A percentile compares a stretch with the other conserved stretches of the same genome.
These are phyloP conservation scores for Candida dajiaensis DNA, from an alignment of 805 yeast genomes.

Conservation along the genomic window DNA sequence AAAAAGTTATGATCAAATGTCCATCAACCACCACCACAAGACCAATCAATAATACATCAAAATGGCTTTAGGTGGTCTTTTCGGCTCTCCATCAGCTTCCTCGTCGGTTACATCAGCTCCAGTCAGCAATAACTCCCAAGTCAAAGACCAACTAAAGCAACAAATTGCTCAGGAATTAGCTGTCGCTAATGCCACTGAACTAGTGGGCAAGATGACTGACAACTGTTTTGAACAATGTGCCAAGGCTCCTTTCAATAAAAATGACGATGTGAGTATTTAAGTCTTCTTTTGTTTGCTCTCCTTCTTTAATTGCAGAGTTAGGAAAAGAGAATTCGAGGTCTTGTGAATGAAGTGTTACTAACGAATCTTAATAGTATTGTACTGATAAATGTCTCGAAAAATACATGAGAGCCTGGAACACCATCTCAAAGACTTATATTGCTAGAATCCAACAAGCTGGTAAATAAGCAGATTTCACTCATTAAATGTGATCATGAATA, in stretches of 20 bases:
- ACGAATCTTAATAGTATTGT: constrained; percentile 35
- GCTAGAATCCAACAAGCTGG: constrained; percentile 57
- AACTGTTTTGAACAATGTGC: constrained; percentile 84
- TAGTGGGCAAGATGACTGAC: constrained; percentile 78
- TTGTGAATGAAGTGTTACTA: not conserved
- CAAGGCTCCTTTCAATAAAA: constrained; percentile 48
- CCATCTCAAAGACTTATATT: constrained; percentile 71
- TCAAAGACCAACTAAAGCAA: constrained; percentile 58
- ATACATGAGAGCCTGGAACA: constrained; percentile 89
- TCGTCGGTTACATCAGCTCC: constrained; percentile 21
- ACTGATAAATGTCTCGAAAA: constrained; percentile 75
- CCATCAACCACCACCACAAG: not conserved
- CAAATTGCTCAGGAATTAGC: constrained; percentile 82
- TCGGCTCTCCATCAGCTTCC: constrained; percentile 23
- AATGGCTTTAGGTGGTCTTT: constrained; percentile 24
- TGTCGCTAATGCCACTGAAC: constrained; percentile 83
- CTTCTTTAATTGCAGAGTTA: no score
- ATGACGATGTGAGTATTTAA: constrained; percentile 38
- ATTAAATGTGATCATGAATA: not conserved
- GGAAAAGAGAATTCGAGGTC: not conserved
- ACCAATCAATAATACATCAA: not conserved
- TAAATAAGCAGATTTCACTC: constrained; percentile 2
- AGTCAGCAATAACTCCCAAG: constrained; percentile 31
- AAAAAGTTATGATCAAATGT: not conserved
- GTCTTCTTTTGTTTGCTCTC: not conserved